Evolutionary conservation across 176 grass and related monocot species (phyloP).

Genomic region (Aegilops tauschii): DNA sequence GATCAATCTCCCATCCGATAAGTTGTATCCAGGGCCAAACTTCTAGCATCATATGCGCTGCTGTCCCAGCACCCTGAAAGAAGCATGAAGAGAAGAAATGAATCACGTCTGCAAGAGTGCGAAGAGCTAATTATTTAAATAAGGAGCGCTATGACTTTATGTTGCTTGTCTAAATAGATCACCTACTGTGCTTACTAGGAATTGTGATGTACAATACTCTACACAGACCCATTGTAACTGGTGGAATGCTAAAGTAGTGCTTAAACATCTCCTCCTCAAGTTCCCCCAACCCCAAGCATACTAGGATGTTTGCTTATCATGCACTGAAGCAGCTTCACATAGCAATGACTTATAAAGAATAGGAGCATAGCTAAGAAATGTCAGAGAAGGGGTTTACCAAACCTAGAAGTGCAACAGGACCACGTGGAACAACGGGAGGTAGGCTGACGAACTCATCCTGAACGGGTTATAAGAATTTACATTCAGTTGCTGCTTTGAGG

Average conservation of each 20-base stretch:
- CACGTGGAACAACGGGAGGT: conserved; percentile 66
- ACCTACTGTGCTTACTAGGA: not conserved
- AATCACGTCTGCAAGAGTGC: not conserved
- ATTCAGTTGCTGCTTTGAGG: not conserved
- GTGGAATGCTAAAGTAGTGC: not conserved
- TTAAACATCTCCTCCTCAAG: not conserved
- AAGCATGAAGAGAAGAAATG: conserved; percentile 1
- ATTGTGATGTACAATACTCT: not conserved
- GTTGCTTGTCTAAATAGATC: not conserved
- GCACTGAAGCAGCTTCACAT: not conserved
- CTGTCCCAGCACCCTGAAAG: conserved; percentile 74
- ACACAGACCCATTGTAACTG: not conserved
- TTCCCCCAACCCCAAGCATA: not conserved
- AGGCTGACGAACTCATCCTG: conserved; percentile 91
- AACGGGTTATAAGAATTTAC: conserved; percentile 3
- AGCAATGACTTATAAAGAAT: not conserved
- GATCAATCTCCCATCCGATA: conserved; percentile 93
- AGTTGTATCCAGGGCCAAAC: conserved; percentile 76
- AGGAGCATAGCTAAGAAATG: not conserved
- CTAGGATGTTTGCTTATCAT: not conserved
- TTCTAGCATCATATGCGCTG: conserved; percentile 73
- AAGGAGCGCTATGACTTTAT: not conserved
- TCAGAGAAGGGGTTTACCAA: conserved; percentile 63
- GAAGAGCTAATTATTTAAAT: not conserved
- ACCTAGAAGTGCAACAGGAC: conserved; percentile 90